A percentile compares a stretch with the other conserved stretches of the same genome.
phyloP scores from a whole-genome alignment of 495 filamentous ascomycete genomes.

The Pyrenula aspistea region DNA sequence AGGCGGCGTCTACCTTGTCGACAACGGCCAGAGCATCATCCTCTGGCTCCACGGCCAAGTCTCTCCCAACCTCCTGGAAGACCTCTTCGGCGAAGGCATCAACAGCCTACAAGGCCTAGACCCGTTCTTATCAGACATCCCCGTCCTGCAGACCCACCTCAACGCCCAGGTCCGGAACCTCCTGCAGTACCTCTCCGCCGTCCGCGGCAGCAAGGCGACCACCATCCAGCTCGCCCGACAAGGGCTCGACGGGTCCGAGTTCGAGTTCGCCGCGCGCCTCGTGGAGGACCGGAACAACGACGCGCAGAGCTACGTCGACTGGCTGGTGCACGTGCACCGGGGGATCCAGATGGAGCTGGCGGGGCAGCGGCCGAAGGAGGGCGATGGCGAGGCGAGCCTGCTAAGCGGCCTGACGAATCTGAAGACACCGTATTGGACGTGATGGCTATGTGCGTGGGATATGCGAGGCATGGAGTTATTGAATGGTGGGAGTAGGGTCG shows the following conservation, averaged over 20 bases:
- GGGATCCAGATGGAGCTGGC: slow-evolving; percentile 80
- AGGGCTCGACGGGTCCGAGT: slow-evolving; percentile 89
- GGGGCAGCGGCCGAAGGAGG: slow-evolving; percentile 64
- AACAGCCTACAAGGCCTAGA: slow-evolving; percentile 64
- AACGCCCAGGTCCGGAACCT: slow-evolving; percentile 93
- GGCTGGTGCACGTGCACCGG: slow-evolving; percentile 91
- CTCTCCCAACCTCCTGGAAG: slow-evolving; percentile 70
- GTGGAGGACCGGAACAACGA: slow-evolving; percentile 96
- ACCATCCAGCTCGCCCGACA: slow-evolving; percentile 87
- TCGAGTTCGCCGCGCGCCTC: slow-evolving; percentile 83
- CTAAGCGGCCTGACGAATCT: slow-evolving; percentile 55
- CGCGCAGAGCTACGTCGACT: slow-evolving; percentile 95
- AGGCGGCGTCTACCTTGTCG: slow-evolving; percentile 93
- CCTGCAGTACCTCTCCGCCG: slow-evolving; percentile 68
- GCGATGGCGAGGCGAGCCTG: slow-evolving; percentile 33
- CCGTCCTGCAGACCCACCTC: slow-evolving; percentile 80
- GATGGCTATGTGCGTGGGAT: no score
- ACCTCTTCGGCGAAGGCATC: slow-evolving; percentile 76
- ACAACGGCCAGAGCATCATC: slow-evolving; percentile 84
- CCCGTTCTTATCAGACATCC: slow-evolving; percentile 56
- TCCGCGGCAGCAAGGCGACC: slow-evolving; percentile 76
- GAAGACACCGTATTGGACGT: slow-evolving; percentile 57
- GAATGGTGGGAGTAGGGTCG: no score
- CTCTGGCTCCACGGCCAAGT: slow-evolving; percentile 78
- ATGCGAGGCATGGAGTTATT: no score